These are phyloP conservation scores for Fusarium scirpi DNA, from an alignment of 2,329 filamentous ascomycete species.

Conservation along the genomic window DNA sequence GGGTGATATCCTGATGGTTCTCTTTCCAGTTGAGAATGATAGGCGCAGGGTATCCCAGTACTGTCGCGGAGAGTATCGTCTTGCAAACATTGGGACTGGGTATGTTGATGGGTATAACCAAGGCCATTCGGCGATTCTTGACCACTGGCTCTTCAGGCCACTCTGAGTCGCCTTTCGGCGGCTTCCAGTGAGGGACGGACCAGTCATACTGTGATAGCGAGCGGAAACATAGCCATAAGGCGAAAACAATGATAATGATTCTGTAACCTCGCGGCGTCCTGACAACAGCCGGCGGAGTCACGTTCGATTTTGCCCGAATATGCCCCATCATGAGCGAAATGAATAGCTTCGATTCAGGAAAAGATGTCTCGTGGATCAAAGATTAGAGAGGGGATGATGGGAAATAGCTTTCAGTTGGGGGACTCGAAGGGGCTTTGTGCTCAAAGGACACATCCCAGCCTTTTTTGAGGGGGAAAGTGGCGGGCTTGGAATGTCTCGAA, in stretches of 20 bases:
- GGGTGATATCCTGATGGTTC: background rate
- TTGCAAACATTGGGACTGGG: background rate
- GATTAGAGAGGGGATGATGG: background rate
- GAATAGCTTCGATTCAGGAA: background rate
- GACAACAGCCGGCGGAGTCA: background rate
- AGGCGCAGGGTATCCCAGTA: background rate
- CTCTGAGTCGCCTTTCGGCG: too few relatives aligned
- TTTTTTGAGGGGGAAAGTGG: background rate
- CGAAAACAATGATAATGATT: fast-evolving
- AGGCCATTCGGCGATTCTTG: conserved; percentile 2
- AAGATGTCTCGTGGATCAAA: fast-evolving
- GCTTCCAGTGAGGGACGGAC: too few relatives aligned
- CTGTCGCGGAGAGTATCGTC: background rate
- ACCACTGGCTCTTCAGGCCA: background rate
- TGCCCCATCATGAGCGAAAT: background rate
- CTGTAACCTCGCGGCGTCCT: background rate
- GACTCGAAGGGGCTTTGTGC: fast-evolving
- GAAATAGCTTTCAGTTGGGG: background rate
- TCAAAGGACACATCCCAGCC: background rate
- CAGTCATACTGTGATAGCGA: background rate
- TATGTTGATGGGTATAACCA: background rate
- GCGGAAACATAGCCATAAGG: background rate
- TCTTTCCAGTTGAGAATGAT: conserved; percentile 6
- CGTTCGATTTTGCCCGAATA: background rate
- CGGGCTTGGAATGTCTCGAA: background rate